phyloP scores from a whole-genome alignment of 805 yeast species.

The Scheffersomyces lignosus region DNA sequence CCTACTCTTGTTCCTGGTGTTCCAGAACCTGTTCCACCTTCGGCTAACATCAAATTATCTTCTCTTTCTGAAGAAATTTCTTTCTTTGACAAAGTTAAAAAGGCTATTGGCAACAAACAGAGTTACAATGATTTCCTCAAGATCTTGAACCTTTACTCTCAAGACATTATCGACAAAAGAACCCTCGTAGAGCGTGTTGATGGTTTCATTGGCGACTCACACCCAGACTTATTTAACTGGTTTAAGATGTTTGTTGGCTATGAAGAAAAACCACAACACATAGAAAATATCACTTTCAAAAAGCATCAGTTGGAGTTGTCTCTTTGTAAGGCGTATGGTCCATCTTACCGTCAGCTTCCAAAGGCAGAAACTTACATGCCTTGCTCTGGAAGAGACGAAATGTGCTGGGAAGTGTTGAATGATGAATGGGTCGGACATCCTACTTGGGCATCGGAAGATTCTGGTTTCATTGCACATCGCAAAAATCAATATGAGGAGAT shows the following conservation, averaged over 20 bases:
- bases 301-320: slow-evolving; percentile 90
- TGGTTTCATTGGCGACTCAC: slow-evolving; percentile 75
- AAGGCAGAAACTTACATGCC: slow-evolving; percentile 95
- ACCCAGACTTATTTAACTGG: slow-evolving; percentile 82
- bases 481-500: slow-evolving; percentile 98
- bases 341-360: slow-evolving; percentile 89
- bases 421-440: slow-evolving; percentile 99
- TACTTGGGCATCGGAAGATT: slow-evolving; percentile 99
- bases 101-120: slow-evolving; percentile 83
- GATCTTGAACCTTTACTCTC: slow-evolving; percentile 81
- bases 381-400: slow-evolving; percentile 96
- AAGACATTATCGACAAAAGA: slow-evolving; percentile 81
- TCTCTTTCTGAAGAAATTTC: slow-evolving; percentile 79
- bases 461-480: slow-evolving; percentile 98
- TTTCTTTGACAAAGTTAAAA: slow-evolving; percentile 91
- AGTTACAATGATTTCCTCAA: slow-evolving; percentile 91
- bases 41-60: slow-evolving; percentile 47
- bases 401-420: slow-evolving; percentile 98
- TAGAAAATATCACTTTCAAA: slow-evolving; percentile 84
- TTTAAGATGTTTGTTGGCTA: slow-evolving; percentile 89
- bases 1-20: slow-evolving; percentile 82
- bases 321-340: slow-evolving; percentile 91
- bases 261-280: slow-evolving; percentile 79
- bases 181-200: slow-evolving; percentile 83
- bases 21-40: slow-evolving; percentile 74